Conservation (phyloP, 768 basidiomycete genomes). For the Podaxis carcinomalis region DNA sequence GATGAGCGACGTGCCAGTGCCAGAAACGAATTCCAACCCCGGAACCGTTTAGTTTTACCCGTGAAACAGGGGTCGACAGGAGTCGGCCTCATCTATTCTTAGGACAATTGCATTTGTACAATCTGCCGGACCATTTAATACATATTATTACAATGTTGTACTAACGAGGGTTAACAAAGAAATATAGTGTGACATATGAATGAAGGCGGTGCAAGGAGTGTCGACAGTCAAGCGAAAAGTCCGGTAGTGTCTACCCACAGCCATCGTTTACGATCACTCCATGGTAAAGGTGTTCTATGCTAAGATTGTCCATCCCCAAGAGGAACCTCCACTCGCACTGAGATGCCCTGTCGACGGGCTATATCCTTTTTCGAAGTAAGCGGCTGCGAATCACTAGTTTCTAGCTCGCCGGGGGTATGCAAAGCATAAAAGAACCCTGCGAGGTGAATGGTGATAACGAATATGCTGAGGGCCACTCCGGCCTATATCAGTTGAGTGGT, state of each 20-base stretch:
- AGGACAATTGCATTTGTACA: not conserved
- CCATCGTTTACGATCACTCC: no score
- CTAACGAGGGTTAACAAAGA: no score
- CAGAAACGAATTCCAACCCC: not conserved
- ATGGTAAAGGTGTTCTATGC: no score
- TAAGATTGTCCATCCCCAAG: no score
- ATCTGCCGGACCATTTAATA: not conserved
- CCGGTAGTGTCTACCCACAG: no score
- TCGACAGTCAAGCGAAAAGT: no score
- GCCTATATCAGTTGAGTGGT: not conserved
- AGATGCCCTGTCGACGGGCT: no score
- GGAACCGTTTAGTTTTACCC: not conserved
- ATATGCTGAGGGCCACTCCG: not conserved
- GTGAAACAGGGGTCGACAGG: not conserved
- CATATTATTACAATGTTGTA: not conserved
- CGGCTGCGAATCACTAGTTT: not conserved
- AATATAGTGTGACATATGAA: no score
- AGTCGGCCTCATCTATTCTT: not conserved
- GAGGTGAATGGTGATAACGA: not conserved
- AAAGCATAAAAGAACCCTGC: not conserved
- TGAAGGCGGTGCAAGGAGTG: no score
- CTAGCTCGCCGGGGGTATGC: not conserved
- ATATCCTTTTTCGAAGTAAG: not conserved
- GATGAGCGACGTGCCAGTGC: not conserved
- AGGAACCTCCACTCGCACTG: no score